Evolutionary conservation across 2,329 filamentous ascomycete genomes (phyloP).

Genomic region (Dryadomyces quercivorus): DNA sequence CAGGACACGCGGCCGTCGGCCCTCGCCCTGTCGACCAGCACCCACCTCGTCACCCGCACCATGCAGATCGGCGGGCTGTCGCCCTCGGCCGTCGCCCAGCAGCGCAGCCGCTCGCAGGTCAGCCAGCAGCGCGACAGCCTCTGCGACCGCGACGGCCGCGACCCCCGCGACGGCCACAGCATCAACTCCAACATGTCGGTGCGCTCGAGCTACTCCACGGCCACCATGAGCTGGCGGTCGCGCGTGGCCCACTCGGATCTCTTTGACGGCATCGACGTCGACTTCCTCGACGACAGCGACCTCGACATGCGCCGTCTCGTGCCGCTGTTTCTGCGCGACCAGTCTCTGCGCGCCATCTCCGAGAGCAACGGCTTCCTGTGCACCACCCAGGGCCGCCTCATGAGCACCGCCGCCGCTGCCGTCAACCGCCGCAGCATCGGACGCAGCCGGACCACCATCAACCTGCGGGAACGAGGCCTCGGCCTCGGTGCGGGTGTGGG

Average conservation of each 20-base stretch:
- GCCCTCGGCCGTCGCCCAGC: not conserved
- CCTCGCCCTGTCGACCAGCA: not conserved
- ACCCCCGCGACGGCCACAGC: not conserved
- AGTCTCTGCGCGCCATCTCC: constrained; percentile 10
- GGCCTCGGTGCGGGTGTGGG: not conserved
- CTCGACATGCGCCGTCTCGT: constrained; percentile 35
- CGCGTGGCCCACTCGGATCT: not conserved
- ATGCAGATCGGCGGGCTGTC: not conserved
- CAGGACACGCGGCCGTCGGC: not conserved
- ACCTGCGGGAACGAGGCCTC: not conserved
- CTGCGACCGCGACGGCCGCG: not conserved
- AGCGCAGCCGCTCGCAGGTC: not conserved
- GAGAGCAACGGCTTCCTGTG: not conserved
- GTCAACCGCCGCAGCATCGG: constrained; percentile 4
- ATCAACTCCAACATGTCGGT: not conserved
- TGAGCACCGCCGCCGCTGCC: constrained; percentile 7
- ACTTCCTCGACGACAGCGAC: constrained; percentile 27
- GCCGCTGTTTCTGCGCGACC: constrained; percentile 29
- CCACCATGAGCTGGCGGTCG: not conserved
- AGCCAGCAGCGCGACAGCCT: not conserved
- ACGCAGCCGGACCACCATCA: not conserved
- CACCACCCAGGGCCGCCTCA: constrained; percentile 2
- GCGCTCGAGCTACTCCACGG: not conserved
- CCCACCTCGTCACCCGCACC: constrained; percentile 8
- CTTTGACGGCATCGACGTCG: constrained; percentile 1